Percentiles rank a stretch among this genome's conserved stretches.
phyloP scores from a whole-genome alignment of 768 basidiomycete species.

The Termitomyces sp. region DNA sequence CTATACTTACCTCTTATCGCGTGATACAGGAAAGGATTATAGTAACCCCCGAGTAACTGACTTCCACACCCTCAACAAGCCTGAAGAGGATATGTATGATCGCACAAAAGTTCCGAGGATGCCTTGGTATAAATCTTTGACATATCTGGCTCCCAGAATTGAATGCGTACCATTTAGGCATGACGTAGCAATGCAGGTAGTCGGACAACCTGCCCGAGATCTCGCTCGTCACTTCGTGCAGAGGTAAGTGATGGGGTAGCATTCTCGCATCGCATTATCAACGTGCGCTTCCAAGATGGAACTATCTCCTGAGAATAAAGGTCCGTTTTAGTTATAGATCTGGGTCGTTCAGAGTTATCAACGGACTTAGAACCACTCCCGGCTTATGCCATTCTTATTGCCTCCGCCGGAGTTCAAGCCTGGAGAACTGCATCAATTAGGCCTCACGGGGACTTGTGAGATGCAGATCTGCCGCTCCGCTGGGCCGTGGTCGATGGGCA shows the following conservation, averaged over 20 bases:
- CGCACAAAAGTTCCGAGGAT: conserved; percentile 84
- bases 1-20: neutral
- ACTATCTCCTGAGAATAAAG: conserved; percentile 89
- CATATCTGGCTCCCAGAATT: neutral
- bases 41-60: conserved; percentile 86
- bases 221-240: conserved; percentile 92
- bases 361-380: conserved; percentile 73
- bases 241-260: conserved; percentile 41
- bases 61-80: conserved; percentile 82
- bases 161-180: conserved; percentile 52
- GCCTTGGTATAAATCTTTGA: conserved; percentile 68
- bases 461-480: conserved; percentile 94
- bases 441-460: conserved; percentile 94
- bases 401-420: conserved; percentile 91
- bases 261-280: conserved; percentile 9
- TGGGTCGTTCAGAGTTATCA: conserved; percentile 4
- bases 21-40: conserved; percentile 79
- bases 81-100: conserved; percentile 94
- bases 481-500: conserved; percentile 96
- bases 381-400: conserved; percentile 86
- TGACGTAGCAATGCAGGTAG: conserved; percentile 92
- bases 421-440: conserved; percentile 69
- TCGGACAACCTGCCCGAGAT: conserved; percentile 95
- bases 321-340: conserved; percentile 34
- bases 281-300: conserved; percentile 60